A percentile compares a stretch with the other conserved stretches of the same genome.
Conservation (phyloP, 495 filamentous ascomycete species). For the Podospora tetraspora region DNA sequence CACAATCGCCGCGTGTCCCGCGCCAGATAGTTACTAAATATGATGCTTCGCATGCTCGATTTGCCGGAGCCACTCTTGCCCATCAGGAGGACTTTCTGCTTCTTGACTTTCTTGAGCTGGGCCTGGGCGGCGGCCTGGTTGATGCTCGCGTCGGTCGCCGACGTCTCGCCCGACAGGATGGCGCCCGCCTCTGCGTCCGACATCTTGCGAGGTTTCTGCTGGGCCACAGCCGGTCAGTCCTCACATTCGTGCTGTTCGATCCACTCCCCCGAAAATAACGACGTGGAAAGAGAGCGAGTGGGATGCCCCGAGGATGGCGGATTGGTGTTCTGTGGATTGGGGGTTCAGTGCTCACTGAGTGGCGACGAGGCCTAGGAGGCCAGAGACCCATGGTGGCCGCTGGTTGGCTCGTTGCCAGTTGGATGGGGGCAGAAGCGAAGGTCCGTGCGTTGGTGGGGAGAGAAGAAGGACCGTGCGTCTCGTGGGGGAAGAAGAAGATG, state of each 20-base stretch:
- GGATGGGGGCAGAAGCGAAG: background rate
- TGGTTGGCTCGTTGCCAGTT: background rate
- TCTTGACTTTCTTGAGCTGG: slow-evolving; percentile 54
- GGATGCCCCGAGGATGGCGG: background rate
- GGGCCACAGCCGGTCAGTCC: background rate
- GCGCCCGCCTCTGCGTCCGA: slow-evolving; percentile 18
- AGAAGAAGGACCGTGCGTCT: too few relatives aligned
- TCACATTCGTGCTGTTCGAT: background rate
- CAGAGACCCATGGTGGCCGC: background rate
- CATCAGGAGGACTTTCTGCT: slow-evolving; percentile 60
- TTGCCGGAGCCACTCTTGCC: slow-evolving; percentile 99
- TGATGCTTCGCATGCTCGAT: slow-evolving; percentile 95
- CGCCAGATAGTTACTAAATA: slow-evolving; percentile 96
- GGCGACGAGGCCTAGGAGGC: background rate
- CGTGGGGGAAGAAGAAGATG: too few relatives aligned
- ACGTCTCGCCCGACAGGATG: background rate
- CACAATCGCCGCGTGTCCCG: slow-evolving; percentile 84
- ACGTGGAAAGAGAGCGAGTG: background rate
- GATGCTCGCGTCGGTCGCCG: background rate
- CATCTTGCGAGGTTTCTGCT: slow-evolving; percentile 10
- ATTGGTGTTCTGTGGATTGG: background rate
- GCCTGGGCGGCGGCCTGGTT: slow-evolving; percentile 12
- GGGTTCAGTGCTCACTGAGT: background rate
- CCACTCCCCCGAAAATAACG: background rate
- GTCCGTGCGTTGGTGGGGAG: background rate